Conservation (phyloP, 2,329 filamentous ascomycete species). For the Ophiostoma sp. region DNA sequence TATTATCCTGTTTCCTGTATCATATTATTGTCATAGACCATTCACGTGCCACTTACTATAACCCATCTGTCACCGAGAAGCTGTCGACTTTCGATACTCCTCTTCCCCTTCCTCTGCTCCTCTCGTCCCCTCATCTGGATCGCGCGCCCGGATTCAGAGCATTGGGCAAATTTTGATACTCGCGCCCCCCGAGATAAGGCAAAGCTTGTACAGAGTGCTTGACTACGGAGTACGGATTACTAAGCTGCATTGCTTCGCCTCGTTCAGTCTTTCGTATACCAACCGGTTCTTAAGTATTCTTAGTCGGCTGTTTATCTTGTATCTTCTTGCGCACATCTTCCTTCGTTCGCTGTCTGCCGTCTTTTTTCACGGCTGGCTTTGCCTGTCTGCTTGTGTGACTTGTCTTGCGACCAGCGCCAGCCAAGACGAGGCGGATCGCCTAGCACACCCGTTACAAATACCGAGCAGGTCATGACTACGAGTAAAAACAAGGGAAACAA, state of each 20-base stretch:
- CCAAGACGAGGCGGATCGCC: background rate
- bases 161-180: background rate
- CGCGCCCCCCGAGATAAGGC: background rate
- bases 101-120: background rate
- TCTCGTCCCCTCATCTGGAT: background rate
- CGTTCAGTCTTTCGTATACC: too few species aligned
- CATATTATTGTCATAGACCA: too few species aligned
- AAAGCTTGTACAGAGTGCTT: background rate
- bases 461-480: background rate
- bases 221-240: too few species aligned
- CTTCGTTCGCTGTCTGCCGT: background rate
- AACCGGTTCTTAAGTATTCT: background rate
- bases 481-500: background rate
- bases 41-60: too few species aligned
- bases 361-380: background rate
- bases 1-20: background rate
- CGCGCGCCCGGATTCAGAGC: background rate
- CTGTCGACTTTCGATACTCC: too few species aligned
- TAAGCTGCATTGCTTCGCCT: too few species aligned
- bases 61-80: too few species aligned
- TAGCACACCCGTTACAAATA: slow-evolving; percentile 1
- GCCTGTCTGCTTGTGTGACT: background rate
- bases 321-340: background rate
- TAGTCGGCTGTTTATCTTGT: background rate
- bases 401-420: background rate